phyloP scores from a whole-genome alignment of 768 basidiomycete genomes.

The Coprinopsis cinerea region DNA sequence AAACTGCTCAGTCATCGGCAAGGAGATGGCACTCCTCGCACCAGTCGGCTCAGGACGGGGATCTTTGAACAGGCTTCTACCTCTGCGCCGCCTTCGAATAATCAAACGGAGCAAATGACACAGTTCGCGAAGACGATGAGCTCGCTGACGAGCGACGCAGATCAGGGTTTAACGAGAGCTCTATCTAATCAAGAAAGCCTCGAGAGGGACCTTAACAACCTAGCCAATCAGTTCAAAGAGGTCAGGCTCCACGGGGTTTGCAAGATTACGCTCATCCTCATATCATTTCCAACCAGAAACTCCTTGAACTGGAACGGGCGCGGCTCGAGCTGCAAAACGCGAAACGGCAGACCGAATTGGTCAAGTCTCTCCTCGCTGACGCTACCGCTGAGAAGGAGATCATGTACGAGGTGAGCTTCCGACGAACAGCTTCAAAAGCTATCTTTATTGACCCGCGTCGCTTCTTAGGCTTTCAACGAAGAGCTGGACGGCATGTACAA shows the following conservation, averaged over 20 bases:
- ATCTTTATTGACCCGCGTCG: not conserved
- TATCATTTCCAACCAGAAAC: constrained; percentile 35
- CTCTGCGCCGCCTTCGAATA: constrained; percentile 13
- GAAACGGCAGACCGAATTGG: constrained; percentile 70
- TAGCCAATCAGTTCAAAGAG: constrained; percentile 51
- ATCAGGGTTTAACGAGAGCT: constrained; percentile 48
- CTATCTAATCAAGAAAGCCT: constrained; percentile 51
- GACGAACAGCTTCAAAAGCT: not conserved
- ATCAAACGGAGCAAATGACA: constrained; percentile 29
- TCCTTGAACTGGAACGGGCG: constrained; percentile 55
- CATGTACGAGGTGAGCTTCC: constrained; percentile 70
- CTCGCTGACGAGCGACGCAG: constrained; percentile 49
- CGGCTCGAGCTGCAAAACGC: constrained; percentile 61
- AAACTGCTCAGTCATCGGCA: constrained; percentile 60
- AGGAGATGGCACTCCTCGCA: constrained; percentile 40
- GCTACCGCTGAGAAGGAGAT: constrained; percentile 85
- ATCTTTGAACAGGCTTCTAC: constrained; percentile 27
- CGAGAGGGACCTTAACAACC: constrained; percentile 40
- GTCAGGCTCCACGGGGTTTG: constrained; percentile 28
- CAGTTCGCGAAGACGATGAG: constrained; percentile 53
- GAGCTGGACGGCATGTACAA: constrained; percentile 90
- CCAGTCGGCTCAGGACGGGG: constrained; percentile 36
- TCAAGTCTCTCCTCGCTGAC: constrained; percentile 72
- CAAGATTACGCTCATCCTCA: not conserved
- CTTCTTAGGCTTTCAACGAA: constrained; percentile 80